A percentile compares a stretch with the other conserved stretches of the same genome.
phyloP scores from a whole-genome alignment of 1,139 yeast genomes.

The Magnusiomyces paraingens region DNA sequence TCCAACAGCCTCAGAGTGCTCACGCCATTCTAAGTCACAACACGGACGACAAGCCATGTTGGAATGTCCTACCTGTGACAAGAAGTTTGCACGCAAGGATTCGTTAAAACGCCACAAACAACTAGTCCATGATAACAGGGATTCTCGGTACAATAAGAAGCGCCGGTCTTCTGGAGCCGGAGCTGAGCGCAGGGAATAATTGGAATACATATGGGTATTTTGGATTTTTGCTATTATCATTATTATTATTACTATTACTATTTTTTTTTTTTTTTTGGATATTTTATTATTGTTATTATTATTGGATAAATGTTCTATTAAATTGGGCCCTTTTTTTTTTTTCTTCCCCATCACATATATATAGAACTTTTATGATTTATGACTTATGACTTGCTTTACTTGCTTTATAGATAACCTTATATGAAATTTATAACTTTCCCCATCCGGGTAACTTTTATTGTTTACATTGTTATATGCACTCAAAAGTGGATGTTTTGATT shows the following conservation, averaged over 20 bases:
- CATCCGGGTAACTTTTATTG: not conserved
- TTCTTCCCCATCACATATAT: not conserved
- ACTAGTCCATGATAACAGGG: not conserved
- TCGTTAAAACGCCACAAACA: not conserved
- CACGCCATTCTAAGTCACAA: slow-evolving; percentile 55
- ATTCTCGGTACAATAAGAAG: slow-evolving; percentile 3
- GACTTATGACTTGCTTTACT: no score
- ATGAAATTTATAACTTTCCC: no score
- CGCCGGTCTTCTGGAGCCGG: no score
- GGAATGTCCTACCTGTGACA: slow-evolving; percentile 41
- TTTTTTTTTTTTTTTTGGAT: not conserved
- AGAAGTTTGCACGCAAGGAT: slow-evolving; percentile 46
- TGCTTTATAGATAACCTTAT: no score
- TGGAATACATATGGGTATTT: no score
- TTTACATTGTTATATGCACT: not conserved
- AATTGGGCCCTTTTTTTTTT: no score
- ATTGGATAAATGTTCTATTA: no score
- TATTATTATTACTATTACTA: not conserved
- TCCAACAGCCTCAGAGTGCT: slow-evolving; percentile 51
- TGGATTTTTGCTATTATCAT: not conserved
- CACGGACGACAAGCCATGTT: slow-evolving; percentile 37
- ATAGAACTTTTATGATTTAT: not conserved
- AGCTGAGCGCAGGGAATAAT: no score
- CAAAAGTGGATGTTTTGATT: not conserved
- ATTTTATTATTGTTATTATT: not conserved